phyloP scores from a whole-genome alignment of 768 basidiomycete genomes.

The Leccinum longicurvipes region DNA sequence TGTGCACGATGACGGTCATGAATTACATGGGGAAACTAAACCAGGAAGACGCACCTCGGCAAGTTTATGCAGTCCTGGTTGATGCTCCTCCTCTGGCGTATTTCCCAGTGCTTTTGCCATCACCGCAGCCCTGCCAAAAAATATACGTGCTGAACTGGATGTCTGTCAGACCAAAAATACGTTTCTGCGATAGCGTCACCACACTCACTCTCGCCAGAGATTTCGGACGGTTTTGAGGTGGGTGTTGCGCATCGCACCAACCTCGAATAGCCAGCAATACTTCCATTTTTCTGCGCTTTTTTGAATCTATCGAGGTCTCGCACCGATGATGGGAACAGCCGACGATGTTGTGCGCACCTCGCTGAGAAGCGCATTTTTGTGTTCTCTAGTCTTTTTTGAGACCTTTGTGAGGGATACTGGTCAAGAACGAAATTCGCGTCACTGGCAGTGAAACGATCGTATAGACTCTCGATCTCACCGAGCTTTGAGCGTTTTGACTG shows the following conservation, averaged over 20 bases:
- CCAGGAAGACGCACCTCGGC: conserved; percentile 58
- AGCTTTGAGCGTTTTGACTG: conserved; percentile 86
- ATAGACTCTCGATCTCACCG: conserved; percentile 47
- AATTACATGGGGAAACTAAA: conserved; percentile 3
- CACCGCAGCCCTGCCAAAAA: conserved; percentile 81
- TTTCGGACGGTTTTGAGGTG: conserved; percentile 91
- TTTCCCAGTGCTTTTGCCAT: conserved; percentile 96
- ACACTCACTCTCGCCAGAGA: conserved; percentile 85
- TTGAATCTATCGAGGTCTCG: conserved; percentile 61
- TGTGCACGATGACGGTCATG: conserved; percentile 31
- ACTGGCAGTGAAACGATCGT: conserved; percentile 1
- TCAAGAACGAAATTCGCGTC: conserved; percentile 14
- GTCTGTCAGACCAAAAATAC: conserved; percentile 3
- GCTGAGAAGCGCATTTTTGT: conserved; percentile 80
- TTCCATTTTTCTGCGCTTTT: conserved; percentile 83
- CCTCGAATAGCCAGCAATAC: conserved; percentile 94
- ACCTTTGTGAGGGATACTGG: conserved; percentile 93
- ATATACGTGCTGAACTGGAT: conserved; percentile 70
- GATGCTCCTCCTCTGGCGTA: conserved; percentile 83
- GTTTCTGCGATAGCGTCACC: not conserved
- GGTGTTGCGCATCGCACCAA: conserved; percentile 93
- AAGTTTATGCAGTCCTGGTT: conserved; percentile 71
- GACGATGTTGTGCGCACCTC: conserved; percentile 49
- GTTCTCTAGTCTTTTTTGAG: conserved; percentile 86
- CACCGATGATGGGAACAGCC: conserved; percentile 4